Evolutionary conservation across 2,329 filamentous ascomycete species (phyloP), one percentile per base, ranked within the genome.

Genomic region (Ophiocordyceps robertsii): DNA sequence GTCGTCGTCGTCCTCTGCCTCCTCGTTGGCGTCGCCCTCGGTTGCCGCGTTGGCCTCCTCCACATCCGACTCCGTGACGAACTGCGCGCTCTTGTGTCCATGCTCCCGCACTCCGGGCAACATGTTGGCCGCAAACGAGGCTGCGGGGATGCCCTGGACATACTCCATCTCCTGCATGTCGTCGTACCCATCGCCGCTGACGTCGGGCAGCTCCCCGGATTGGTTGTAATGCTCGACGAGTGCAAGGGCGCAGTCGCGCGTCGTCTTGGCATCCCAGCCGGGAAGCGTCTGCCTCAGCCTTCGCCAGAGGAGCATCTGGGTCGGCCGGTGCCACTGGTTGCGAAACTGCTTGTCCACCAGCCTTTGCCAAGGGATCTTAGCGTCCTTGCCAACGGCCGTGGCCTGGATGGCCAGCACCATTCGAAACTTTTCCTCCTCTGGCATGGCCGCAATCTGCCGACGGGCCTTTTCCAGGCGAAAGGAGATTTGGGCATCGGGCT

Each of bases 281-380:
- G 62, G 61, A 1, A 66, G 56, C 1, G 46, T 53, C 37, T 58
- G 54, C 44, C 57, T 61, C 38, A 67, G 47, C 4, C 65, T 61
- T 39, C 54, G 54, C 65, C 65, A 68, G 5, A 65, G 48, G 4
- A 68, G 53, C 43, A 59, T 55, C 30, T 62, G 64, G 1, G 59
- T 62, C 11, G 50, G 46, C 5, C 60, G 58, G 38, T 58, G 58
- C 57, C 63, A 68, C 29, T 54, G 59, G n/a, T 50, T 52, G 35
- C 65, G 60, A 42, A 64, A 67, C 6, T 54, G 47, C 33, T 63
- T 60, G 42, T 68, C 58, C 6, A 64, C 61, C 24, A 76, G 53
- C 21, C 53, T 59, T 31, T 53, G 49, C 74, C 74, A 78, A 0
- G 65, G 65, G 35, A 77, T 73, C 38, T 67, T 68, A 9, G 53